Evolutionary conservation across 2,329 filamentous ascomycete species (phyloP).

Genomic region (Cordyceps javanica): DNA sequence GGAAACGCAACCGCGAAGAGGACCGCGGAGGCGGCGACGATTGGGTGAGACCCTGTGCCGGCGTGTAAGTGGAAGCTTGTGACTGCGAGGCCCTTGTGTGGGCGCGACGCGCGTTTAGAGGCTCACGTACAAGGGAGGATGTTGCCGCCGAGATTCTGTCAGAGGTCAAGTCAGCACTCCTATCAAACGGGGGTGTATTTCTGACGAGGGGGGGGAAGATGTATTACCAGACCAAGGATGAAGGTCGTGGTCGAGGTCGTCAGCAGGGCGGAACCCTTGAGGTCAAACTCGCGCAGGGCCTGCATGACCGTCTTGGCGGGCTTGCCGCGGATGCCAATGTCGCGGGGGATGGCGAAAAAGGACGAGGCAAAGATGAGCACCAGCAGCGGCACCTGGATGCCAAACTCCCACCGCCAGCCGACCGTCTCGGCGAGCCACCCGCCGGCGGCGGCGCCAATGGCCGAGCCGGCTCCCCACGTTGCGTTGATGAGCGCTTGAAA

Average conservation of each 20-base stretch:
- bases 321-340: slow-evolving; percentile 44
- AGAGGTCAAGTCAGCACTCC: not conserved
- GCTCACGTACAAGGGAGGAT: slow-evolving; percentile 47
- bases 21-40: slow-evolving; percentile 46
- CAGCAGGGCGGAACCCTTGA: slow-evolving; percentile 47
- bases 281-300: slow-evolving; percentile 52
- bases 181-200: not conserved
- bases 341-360: slow-evolving; percentile 40
- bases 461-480: slow-evolving; percentile 51
- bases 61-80: not conserved
- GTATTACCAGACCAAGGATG: slow-evolving; percentile 52
- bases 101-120: not conserved
- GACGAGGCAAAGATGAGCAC: slow-evolving; percentile 41
- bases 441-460: slow-evolving; percentile 61
- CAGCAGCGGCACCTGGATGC: slow-evolving; percentile 51
- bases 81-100: not conserved
- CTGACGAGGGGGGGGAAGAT: not conserved
- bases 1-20: slow-evolving; percentile 43
- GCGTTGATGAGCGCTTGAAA: slow-evolving; percentile 69
- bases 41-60: slow-evolving; percentile 47
- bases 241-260: slow-evolving; percentile 49
- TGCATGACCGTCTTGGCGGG: slow-evolving; percentile 38
- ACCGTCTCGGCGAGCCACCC: slow-evolving; percentile 63
- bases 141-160: slow-evolving; percentile 56
- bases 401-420: slow-evolving; percentile 70